Base-by-base conservation (phyloP, 1,139 yeast genomes). In the Blastobotrys aristatus region DNA sequence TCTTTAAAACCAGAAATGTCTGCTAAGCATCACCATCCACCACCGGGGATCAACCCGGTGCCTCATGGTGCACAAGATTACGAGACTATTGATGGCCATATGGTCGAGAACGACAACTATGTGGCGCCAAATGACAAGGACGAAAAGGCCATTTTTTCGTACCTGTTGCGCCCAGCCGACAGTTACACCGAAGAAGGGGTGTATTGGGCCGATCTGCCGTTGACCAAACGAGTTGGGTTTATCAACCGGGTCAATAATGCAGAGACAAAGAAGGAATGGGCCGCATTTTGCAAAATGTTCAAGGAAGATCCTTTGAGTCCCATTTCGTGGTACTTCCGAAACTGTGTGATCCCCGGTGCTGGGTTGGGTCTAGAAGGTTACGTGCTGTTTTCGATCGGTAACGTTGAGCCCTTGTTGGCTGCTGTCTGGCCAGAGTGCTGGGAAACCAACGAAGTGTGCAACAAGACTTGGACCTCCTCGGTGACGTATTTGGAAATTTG, bases 401-500 rank as follows among this genome's bases (percentile, higher is more conserved):
- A 65, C 55, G 55, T 62, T 52, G 56, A 53, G 35, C 54, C 60
- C 13, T 54, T 61, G 48, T 67, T 63, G 52, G 48, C 56, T n/a
- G 64, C 56, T 31, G 69, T 59, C 20, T 67, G 69, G 69, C 71
- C 71, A 30, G 52, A 58, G 53, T 67, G 70, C 60, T 67, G 69
- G 69, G 47, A 49, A 38, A 48, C 48, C n/a, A 55, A 56, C 50
- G 55, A 48, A 35, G 62, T 50, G 22, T 69, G 71, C 59, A 57
- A 60, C 52, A 45, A 51, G 48, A 57, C 61, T 48, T 69, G 71
- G 69, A 56, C 60, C 38, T 58, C 60, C 32, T 59, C 68, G 10
- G 66, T 64, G 32, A 56, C 58, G 27, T 63, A 65, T 47, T 57
- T 67, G 38, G 69, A 66, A 51, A 62, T 66, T 46, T 90, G 86